Percentiles rank a stretch among this genome's conserved stretches.
phyloP scores from a whole-genome alignment of 495 filamentous ascomycete genomes.

The Penicillium macrosclerotiorum region DNA sequence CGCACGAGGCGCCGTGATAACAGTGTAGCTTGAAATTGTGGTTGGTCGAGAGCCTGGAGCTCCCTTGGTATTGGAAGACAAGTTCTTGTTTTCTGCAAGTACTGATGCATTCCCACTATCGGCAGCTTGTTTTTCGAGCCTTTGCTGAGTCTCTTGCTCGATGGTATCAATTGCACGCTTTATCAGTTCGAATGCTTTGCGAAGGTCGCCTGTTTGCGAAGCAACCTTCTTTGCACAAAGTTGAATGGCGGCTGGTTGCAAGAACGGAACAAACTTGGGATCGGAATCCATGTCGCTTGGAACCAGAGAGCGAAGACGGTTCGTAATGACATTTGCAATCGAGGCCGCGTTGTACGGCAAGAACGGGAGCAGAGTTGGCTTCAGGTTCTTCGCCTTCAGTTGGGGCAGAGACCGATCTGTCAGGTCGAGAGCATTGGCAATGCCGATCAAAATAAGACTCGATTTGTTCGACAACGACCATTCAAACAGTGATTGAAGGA shows the following conservation, averaged over 20 bases:
- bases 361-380: conserved; percentile 86
- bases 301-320: conserved; percentile 74
- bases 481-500: conserved; percentile 88
- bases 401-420: conserved; percentile 94
- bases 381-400: conserved; percentile 86
- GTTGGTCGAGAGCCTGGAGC: conserved; percentile 21
- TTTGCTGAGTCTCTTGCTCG: conserved; percentile 69
- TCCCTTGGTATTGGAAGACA: conserved; percentile 55
- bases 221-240: conserved; percentile 93
- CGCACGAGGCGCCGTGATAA: conserved; percentile 81
- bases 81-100: conserved; percentile 66
- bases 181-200: conserved; percentile 93
- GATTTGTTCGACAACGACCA: conserved; percentile 83
- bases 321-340: conserved; percentile 79
- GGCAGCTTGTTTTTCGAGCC: conserved; percentile 35
- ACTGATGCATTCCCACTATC: conserved; percentile 49
- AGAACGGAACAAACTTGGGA: conserved; percentile 71
- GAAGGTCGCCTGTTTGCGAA: conserved; percentile 87
- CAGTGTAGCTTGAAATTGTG: conserved; percentile 56
- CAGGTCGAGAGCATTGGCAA: conserved; percentile 94
- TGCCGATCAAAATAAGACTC: conserved; percentile 79
- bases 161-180: conserved; percentile 86
- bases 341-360: conserved; percentile 89
- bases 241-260: conserved; percentile 90
- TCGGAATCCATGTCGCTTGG: conserved; percentile 43